A percentile compares a stretch with the other conserved stretches of the same genome.
These are phyloP conservation scores for Alternaria sp. DNA, from an alignment of 2,329 filamentous ascomycete genomes.

Conservation along the genomic window DNA sequence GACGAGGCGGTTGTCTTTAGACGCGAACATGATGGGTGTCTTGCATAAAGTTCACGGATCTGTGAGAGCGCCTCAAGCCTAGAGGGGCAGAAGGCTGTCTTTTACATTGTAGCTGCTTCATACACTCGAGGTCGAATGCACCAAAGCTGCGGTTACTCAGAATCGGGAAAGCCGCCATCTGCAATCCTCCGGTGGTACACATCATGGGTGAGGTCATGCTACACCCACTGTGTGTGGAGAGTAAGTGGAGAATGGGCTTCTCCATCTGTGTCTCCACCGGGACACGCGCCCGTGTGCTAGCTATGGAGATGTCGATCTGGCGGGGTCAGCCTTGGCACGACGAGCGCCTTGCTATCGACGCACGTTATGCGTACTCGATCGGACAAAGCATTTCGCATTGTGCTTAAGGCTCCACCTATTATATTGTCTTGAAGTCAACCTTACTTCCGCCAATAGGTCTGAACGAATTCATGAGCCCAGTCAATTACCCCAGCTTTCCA, in stretches of 20 bases:
- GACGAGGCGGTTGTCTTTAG: constrained; percentile 53
- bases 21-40: constrained; percentile 2
- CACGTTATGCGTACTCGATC: neutral
- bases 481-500: constrained; percentile 96
- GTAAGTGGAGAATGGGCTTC: constrained; percentile 1
- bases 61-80: too few relatives aligned
- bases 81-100: neutral
- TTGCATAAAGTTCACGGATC: neutral
- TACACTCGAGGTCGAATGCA: neutral
- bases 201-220: neutral
- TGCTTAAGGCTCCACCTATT: neutral
- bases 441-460: constrained; percentile 76
- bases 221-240: neutral
- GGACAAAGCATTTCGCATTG: neutral
- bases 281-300: constrained; percentile 1
- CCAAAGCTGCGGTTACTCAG: neutral
- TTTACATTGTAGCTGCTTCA: constrained; percentile 3
- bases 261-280: constrained; percentile 13
- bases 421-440: neutral
- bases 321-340: constrained; percentile 1
- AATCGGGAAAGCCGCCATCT: constrained; percentile 2
- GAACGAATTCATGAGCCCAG: constrained; percentile 90
- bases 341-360: neutral
- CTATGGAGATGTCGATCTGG: neutral
- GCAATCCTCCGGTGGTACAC: neutral